phyloP scores from a whole-genome alignment of 176 grass and related monocot species.

The Oryza officinalis region DNA sequence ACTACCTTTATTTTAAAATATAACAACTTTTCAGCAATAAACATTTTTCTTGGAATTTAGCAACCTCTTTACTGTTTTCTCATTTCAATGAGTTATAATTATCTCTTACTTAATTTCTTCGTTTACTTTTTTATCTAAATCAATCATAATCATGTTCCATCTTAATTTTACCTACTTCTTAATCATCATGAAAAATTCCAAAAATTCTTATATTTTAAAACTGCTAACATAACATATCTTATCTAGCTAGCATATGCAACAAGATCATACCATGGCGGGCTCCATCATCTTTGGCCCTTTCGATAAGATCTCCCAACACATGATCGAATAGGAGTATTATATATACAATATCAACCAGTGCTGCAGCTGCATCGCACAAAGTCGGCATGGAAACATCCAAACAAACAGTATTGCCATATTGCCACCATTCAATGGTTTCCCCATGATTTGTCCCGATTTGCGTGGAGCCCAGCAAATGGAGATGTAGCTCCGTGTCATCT shows the following conservation, averaged over 20 bases:
- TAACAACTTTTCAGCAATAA: too few species aligned
- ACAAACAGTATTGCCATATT: background rate
- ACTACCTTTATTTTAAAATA: too few species aligned
- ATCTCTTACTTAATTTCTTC: too few species aligned
- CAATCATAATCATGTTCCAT: too few species aligned
- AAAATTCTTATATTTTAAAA: too few species aligned
- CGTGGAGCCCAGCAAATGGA: background rate
- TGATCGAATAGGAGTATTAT: background rate
- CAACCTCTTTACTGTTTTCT: too few species aligned
- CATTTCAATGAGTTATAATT: too few species aligned
- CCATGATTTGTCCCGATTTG: constrained; percentile 17
- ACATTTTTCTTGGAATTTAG: too few species aligned
- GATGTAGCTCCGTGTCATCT: constrained; percentile 32
- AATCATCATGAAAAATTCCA: too few species aligned
- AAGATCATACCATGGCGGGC: background rate
- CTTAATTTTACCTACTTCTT: too few species aligned
- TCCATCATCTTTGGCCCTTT: constrained; percentile 7
- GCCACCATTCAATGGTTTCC: background rate
- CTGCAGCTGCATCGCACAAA: background rate
- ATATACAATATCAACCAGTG: background rate
- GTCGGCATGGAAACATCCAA: constrained; percentile 8
- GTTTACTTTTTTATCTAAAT: too few species aligned
- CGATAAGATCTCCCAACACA: background rate
- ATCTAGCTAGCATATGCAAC: constrained; percentile 17
- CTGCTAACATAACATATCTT: background rate